Conservation (phyloP, 1,139 yeast species). For the Geotrichum cucujoidarum region DNA sequence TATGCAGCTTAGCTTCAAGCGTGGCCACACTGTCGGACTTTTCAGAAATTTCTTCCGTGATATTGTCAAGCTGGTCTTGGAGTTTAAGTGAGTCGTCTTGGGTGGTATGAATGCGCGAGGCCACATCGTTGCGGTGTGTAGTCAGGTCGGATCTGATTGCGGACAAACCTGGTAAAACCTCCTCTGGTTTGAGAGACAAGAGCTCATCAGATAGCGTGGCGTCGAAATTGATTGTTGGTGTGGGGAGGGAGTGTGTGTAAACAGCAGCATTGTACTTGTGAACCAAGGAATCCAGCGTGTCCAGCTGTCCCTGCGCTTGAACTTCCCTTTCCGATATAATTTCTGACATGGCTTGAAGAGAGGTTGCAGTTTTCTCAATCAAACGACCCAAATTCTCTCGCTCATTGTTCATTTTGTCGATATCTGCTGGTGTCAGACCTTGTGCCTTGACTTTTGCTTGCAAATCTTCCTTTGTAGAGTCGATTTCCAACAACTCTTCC, state of each 20-base stretch:
- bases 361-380: constrained; percentile 48
- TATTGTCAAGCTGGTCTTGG: constrained; percentile 57
- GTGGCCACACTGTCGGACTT: constrained; percentile 57
- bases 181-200: constrained; percentile 44
- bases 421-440: constrained; percentile 58
- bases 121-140: constrained; percentile 47
- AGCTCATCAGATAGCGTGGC: constrained; percentile 36
- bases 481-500: constrained; percentile 42
- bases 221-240: constrained; percentile 18
- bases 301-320: constrained; percentile 46
- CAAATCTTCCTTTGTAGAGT: constrained; percentile 45
- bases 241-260: constrained; percentile 35
- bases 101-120: constrained; percentile 45
- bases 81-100: constrained; percentile 57
- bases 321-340: constrained; percentile 46
- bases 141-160: constrained; percentile 40
- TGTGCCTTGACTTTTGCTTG: constrained; percentile 48
- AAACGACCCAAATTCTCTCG: constrained; percentile 53
- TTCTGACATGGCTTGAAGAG: constrained; percentile 39
- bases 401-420: constrained; percentile 58
- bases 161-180: constrained; percentile 36
- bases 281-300: constrained; percentile 48
- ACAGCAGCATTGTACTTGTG: constrained; percentile 54
- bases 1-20: constrained; percentile 52
- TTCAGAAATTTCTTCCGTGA: constrained; percentile 52